These are phyloP conservation scores for Paralagenidium karlingii DNA, from an alignment of 352 stramenopile species.

Conservation along the genomic window DNA sequence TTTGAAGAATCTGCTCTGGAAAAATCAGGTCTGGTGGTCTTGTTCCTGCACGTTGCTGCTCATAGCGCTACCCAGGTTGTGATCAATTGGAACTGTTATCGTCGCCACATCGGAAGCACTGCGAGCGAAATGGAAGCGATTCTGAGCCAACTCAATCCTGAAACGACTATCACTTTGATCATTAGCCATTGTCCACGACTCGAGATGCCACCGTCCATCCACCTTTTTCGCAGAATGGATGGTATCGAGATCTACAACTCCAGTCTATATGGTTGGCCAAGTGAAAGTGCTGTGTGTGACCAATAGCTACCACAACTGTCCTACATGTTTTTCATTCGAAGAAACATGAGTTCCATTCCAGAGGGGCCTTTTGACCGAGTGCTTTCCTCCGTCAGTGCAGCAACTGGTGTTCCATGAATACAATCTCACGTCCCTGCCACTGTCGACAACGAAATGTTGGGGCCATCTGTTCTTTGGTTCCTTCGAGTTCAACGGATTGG, in stretches of 20 bases:
- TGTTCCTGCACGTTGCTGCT: too few species aligned
- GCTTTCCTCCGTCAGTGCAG: slow-evolving; percentile 12
- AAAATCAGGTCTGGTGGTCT: too few species aligned
- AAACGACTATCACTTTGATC: slow-evolving; percentile 6
- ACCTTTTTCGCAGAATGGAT: slow-evolving; percentile 12
- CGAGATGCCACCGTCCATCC: slow-evolving; percentile 4
- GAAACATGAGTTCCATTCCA: slow-evolving; percentile 15
- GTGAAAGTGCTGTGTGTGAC: slow-evolving; percentile 13
- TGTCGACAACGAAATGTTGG: slow-evolving; percentile 20
- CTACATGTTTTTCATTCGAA: slow-evolving; percentile 12
- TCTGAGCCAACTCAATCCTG: background rate
- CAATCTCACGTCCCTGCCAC: slow-evolving; percentile 18
- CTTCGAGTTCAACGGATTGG: too few species aligned
- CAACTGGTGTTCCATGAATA: slow-evolving; percentile 18
- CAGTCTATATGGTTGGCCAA: slow-evolving; percentile 13
- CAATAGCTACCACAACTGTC: slow-evolving; percentile 13
- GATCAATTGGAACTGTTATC: slow-evolving; percentile 10
- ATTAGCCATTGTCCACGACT: slow-evolving; percentile 7
- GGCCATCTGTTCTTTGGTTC: too few species aligned
- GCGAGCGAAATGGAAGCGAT: background rate
- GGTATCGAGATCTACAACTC: slow-evolving; percentile 27
- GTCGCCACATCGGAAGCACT: background rate
- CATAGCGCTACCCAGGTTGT: too few species aligned
- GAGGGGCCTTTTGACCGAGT: slow-evolving; percentile 12
- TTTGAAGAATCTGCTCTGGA: too few species aligned